A percentile compares a stretch with the other conserved stretches of the same genome.
phyloP scores from a whole-genome alignment of 2,329 filamentous ascomycete genomes.

The Remersonia thermophila region DNA sequence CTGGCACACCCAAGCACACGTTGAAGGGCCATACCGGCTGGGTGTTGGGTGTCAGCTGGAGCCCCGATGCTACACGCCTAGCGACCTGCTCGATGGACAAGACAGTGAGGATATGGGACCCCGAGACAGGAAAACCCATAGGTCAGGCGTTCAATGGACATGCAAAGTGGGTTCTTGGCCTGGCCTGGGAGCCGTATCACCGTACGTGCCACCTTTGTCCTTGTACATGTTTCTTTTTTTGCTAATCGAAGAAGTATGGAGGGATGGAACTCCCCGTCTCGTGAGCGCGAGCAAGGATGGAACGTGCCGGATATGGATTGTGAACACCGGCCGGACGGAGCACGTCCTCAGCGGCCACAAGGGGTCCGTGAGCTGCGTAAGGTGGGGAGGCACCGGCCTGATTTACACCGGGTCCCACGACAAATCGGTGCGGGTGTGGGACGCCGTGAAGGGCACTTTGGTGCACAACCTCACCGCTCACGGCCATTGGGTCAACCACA shows the following conservation, averaged over 20 bases:
- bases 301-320: slow-evolving; percentile 79
- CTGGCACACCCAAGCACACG: slow-evolving; percentile 76
- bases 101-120: slow-evolving; percentile 79
- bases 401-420: slow-evolving; percentile 83
- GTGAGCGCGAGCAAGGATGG: slow-evolving; percentile 84
- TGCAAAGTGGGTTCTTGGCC: slow-evolving; percentile 73
- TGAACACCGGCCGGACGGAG: slow-evolving; percentile 65
- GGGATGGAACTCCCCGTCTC: slow-evolving; percentile 59
- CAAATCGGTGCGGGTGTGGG: slow-evolving; percentile 87
- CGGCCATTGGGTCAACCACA: slow-evolving; percentile 90
- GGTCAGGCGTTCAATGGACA: slow-evolving; percentile 72
- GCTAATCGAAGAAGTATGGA: slow-evolving; percentile 36
- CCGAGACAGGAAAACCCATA: slow-evolving; percentile 62
- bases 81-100: slow-evolving; percentile 92
- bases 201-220: slow-evolving; percentile 12
- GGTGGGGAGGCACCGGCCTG: slow-evolving; percentile 81
- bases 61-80: slow-evolving; percentile 66
- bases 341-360: slow-evolving; percentile 81
- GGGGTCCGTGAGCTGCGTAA: slow-evolving; percentile 76
- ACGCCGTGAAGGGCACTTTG: slow-evolving; percentile 64
- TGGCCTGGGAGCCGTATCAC: slow-evolving; percentile 92
- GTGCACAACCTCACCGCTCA: slow-evolving; percentile 62
- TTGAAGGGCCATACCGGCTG: slow-evolving; percentile 79
- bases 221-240: neutral
- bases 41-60: slow-evolving; percentile 81